A percentile compares a stretch with the other conserved stretches of the same genome.
Conservation (phyloP, 2,329 filamentous ascomycete species). For the Fusarium ramigenum region DNA sequence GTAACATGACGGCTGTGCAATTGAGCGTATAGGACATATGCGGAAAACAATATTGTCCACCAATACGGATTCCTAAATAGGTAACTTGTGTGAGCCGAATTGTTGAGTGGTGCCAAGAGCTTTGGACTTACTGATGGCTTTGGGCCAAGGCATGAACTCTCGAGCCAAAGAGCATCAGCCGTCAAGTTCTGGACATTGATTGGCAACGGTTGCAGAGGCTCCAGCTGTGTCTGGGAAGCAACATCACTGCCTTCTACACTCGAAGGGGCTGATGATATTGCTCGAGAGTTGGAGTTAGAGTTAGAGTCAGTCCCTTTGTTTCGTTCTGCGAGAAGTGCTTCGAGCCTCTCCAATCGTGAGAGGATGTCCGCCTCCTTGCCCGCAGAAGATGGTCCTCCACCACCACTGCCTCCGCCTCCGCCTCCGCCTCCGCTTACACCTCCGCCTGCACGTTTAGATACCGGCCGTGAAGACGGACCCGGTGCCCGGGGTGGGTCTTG, state of each 20-base stretch:
- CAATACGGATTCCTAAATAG: constrained; percentile 43
- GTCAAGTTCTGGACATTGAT: constrained; percentile 47
- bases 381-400: background rate
- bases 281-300: background rate
- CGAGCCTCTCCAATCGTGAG: constrained; percentile 40
- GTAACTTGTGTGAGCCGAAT: background rate
- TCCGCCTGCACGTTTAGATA: constrained; percentile 11
- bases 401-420: background rate
- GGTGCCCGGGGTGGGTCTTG: constrained; percentile 36
- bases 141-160: constrained; percentile 45
- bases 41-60: constrained; percentile 47
- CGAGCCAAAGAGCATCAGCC: constrained; percentile 48
- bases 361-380: constrained; percentile 33
- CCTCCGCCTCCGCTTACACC: background rate
- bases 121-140: constrained; percentile 42
- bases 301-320: constrained; percentile 22
- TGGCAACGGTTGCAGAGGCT: constrained; percentile 35
- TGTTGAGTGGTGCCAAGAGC: background rate
- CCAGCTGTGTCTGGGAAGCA: background rate
- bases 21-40: constrained; percentile 46
- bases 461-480: constrained; percentile 18
- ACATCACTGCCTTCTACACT: constrained; percentile 7
- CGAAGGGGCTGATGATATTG: constrained; percentile 1
- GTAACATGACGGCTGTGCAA: constrained; percentile 46
- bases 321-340: constrained; percentile 38